Conservation (phyloP, 148 eudicot species). For the Rhododendron henanense region DNA sequence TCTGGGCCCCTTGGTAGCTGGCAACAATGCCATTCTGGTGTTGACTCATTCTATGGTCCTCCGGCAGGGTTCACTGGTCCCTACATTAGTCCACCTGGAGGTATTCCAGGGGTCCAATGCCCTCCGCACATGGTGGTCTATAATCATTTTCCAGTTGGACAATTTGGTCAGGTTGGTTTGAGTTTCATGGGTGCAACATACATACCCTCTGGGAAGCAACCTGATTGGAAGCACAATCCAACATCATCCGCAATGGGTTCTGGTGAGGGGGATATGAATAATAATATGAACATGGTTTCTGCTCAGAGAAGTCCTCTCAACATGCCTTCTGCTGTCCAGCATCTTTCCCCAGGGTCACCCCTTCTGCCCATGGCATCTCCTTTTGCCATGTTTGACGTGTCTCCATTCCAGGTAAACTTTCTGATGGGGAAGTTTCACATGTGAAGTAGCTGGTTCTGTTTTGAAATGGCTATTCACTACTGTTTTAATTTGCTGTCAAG, state of each 20-base stretch:
- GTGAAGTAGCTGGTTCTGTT: neutral
- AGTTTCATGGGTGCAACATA: constrained; percentile 94
- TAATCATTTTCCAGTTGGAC: constrained; percentile 97
- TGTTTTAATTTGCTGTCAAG: neutral
- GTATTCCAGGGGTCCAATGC: constrained; percentile 78
- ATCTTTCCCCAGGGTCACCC: constrained; percentile 77
- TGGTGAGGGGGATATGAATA: constrained; percentile 57
- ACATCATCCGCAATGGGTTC: constrained; percentile 39
- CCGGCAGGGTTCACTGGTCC: constrained; percentile 81
- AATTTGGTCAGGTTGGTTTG: constrained; percentile 91
- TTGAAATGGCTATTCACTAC: neutral
- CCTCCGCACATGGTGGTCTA: constrained; percentile 95
- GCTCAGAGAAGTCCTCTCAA: constrained; percentile 49
- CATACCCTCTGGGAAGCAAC: constrained; percentile 86
- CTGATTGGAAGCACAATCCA: constrained; percentile 86
- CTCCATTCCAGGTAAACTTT: constrained; percentile 80
- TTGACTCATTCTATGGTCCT: constrained; percentile 84
- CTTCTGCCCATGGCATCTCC: constrained; percentile 77
- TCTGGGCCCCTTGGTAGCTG: constrained; percentile 71
- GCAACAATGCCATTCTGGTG: constrained; percentile 76
- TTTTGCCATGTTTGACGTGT: constrained; percentile 75
- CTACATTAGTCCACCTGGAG: constrained; percentile 79
- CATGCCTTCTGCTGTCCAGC: constrained; percentile 53
- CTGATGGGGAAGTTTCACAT: neutral
- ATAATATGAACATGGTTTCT: constrained; percentile 47